Conservation (phyloP, 2,329 filamentous ascomycete species). For the Arthrobotrys conoides region DNA sequence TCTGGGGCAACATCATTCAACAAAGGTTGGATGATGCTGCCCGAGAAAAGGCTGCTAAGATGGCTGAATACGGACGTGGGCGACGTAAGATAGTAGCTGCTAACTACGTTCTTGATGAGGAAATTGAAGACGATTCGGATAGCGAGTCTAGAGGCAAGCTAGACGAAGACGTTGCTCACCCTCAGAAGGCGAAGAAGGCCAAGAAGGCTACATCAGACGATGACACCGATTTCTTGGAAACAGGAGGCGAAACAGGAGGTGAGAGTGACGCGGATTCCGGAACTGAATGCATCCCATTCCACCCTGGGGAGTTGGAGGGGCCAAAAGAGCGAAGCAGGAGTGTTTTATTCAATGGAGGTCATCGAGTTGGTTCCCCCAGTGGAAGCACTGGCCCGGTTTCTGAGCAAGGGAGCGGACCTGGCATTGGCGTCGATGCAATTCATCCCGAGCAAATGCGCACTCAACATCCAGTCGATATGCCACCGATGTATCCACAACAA, state of each 20-base stretch:
- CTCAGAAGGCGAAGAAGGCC: neutral
- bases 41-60: constrained; percentile 77
- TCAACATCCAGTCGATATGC: neutral
- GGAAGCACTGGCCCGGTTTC: constrained; percentile 6
- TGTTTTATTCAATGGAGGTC: neutral
- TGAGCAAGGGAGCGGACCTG: constrained; percentile 41
- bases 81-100: constrained; percentile 73
- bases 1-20: constrained; percentile 92
- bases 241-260: constrained; percentile 21
- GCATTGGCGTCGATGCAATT: constrained; percentile 63
- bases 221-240: constrained; percentile 66
- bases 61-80: constrained; percentile 86
- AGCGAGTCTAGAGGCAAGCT: neutral
- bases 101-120: constrained; percentile 41
- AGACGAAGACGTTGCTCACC: neutral
- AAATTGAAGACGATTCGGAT: constrained; percentile 30
- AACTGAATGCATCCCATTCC: constrained; percentile 61
- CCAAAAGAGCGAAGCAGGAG: constrained; percentile 20
- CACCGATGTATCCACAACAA: neutral
- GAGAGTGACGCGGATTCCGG: constrained; percentile 63
- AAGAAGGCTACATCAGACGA: constrained; percentile 15
- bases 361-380: neutral
- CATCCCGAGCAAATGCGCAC: no score
- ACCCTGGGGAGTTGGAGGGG: constrained; percentile 60
- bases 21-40: constrained; percentile 84